Percentiles rank a stretch among this genome's conserved stretches.
Conservation (phyloP, 495 filamentous ascomycete genomes). For the Daldinia loculata region DNA sequence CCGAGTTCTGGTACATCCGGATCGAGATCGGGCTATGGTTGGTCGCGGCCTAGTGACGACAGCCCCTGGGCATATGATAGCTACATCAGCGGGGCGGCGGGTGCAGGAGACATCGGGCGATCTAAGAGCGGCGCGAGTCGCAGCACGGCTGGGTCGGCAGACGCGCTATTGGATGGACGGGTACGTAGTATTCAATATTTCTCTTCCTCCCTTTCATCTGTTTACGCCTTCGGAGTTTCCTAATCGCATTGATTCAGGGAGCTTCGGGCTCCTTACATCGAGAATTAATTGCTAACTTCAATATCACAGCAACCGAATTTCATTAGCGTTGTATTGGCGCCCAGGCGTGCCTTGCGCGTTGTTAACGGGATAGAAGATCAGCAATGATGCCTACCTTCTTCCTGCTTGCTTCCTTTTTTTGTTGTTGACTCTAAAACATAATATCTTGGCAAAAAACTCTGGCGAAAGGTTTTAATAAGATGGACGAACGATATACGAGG, state of each 20-base stretch:
- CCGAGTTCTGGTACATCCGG: slow-evolving; percentile 38
- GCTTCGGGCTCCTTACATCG: background rate
- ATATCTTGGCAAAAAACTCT: background rate
- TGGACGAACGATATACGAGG: slow-evolving; percentile 5
- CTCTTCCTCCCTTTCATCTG: background rate
- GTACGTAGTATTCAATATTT: background rate
- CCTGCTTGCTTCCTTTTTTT: background rate
- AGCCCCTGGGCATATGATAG: slow-evolving; percentile 27
- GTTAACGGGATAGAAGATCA: slow-evolving; percentile 65
- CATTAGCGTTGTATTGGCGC: slow-evolving; percentile 75
- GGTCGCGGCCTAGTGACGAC: slow-evolving; percentile 34
- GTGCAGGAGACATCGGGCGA: slow-evolving; percentile 20
- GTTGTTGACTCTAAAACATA: slow-evolving; percentile 8
- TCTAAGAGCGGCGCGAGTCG: slow-evolving; percentile 49
- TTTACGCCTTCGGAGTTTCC: background rate
- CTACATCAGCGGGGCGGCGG: slow-evolving; percentile 6
- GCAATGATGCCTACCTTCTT: background rate
- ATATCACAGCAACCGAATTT: slow-evolving; percentile 68
- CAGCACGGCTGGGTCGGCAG: slow-evolving; percentile 51
- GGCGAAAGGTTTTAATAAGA: background rate
- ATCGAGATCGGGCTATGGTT: slow-evolving; percentile 20
- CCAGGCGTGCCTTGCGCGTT: slow-evolving; percentile 74
- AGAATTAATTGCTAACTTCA: background rate
- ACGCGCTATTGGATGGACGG: slow-evolving; percentile 66
- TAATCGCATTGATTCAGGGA: background rate